A percentile compares a stretch with the other conserved stretches of the same genome.
These are phyloP conservation scores for Aaosphaeria arxii DNA, from an alignment of 2,329 filamentous ascomycete species.

Conservation along the genomic window DNA sequence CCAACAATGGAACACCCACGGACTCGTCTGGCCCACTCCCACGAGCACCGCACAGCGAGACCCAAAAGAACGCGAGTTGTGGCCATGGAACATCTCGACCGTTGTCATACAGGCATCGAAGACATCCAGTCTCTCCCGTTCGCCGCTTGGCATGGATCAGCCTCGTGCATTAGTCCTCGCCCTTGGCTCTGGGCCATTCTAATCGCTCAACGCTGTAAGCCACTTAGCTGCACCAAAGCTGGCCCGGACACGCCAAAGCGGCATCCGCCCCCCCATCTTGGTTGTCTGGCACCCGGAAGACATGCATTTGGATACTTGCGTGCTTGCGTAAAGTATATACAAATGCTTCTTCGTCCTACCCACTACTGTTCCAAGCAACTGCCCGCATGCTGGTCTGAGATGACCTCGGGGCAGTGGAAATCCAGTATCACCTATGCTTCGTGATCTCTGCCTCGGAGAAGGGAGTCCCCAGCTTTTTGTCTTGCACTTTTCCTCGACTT, in stretches of 20 bases:
- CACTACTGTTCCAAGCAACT: slow-evolving; percentile 1
- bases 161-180: slow-evolving; percentile 4
- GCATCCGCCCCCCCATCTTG: slow-evolving; percentile 5
- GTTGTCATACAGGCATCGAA: too few species aligned
- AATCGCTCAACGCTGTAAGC: slow-evolving; percentile 13
- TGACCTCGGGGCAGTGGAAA: slow-evolving; percentile 17
- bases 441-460: slow-evolving; percentile 12
- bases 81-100: too few species aligned
- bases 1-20: too few species aligned
- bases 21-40: too few species aligned
- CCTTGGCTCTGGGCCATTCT: slow-evolving; percentile 5
- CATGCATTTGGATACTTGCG: slow-evolving; percentile 3
- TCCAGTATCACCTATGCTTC: slow-evolving; percentile 10
- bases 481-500: slow-evolving; percentile 1
- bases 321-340: slow-evolving; percentile 12
- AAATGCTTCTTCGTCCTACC: slow-evolving; percentile 17
- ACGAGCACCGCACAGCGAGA: too few species aligned
- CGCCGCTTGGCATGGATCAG: slow-evolving; percentile 7
- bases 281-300: slow-evolving; percentile 20
- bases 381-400: slow-evolving; percentile 2
- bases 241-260: slow-evolving; percentile 15
- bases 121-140: too few species aligned
- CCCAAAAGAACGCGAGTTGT: too few species aligned
- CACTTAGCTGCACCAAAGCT: slow-evolving; percentile 15
- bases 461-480: too few species aligned